Conservation (phyloP, 2,329 filamentous ascomycete genomes). For the Whalleya microplaca region DNA sequence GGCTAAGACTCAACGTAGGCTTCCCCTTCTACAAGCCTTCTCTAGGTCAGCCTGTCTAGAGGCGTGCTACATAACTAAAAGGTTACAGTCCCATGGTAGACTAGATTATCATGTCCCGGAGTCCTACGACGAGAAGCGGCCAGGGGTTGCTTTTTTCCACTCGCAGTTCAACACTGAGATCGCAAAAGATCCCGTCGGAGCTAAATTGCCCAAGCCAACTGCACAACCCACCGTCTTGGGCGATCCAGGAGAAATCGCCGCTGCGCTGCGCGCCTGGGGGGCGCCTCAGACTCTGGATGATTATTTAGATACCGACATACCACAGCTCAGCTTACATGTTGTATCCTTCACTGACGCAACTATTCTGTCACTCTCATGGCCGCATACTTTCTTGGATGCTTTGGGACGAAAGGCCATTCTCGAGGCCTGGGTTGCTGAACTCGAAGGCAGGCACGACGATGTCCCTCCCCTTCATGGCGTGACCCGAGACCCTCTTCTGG, state of each 20-base stretch:
- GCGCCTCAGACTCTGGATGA: constrained; percentile 42
- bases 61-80: constrained; percentile 5
- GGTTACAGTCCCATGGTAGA: constrained; percentile 28
- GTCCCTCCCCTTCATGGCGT: constrained; percentile 42
- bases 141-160: constrained; percentile 46
- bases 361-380: constrained; percentile 49
- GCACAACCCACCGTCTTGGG: constrained; percentile 35
- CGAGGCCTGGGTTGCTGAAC: constrained; percentile 49
- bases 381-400: constrained; percentile 53
- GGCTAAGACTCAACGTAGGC: constrained; percentile 45
- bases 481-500: constrained; percentile 41
- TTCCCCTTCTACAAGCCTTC: not conserved
- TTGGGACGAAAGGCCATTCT: constrained; percentile 48
- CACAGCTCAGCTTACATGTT: constrained; percentile 52
- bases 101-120: constrained; percentile 49
- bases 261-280: constrained; percentile 29
- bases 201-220: constrained; percentile 40
- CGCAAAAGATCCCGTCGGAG: constrained; percentile 45
- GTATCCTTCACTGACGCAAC: constrained; percentile 55
- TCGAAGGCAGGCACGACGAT: constrained; percentile 47
- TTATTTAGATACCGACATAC: constrained; percentile 45
- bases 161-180: constrained; percentile 41
- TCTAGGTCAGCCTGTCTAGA: not conserved
- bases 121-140: constrained; percentile 43
- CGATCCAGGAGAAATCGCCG: constrained; percentile 30